phyloP scores from a whole-genome alignment of 768 basidiomycete species.

The Rubroboletus pulcherrimus region DNA sequence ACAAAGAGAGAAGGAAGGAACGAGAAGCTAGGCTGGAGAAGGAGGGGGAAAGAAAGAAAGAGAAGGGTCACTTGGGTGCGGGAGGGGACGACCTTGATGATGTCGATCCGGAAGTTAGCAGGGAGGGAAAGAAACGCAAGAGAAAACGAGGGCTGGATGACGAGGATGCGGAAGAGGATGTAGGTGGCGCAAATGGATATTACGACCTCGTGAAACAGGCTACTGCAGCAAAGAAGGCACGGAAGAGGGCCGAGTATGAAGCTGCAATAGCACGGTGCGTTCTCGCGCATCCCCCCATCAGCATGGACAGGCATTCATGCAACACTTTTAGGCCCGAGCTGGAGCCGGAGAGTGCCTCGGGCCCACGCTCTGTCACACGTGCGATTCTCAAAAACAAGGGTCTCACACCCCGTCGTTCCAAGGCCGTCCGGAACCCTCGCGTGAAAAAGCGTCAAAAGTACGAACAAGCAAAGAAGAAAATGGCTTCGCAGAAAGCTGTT shows the following conservation, averaged over 20 bases:
- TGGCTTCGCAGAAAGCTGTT: conserved; percentile 85
- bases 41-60: conserved; percentile 36
- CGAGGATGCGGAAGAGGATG: conserved; percentile 41
- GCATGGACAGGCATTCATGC: conserved; percentile 4
- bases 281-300: conserved; percentile 5
- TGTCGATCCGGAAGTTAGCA: conserved; percentile 40
- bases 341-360: conserved; percentile 43
- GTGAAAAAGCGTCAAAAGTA: conserved; percentile 94
- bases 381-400: conserved; percentile 94
- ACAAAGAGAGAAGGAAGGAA: conserved; percentile 68
- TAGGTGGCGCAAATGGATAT: conserved; percentile 66
- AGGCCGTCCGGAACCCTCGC: conserved; percentile 91
- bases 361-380: conserved; percentile 85
- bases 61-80: conserved; percentile 35
- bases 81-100: conserved; percentile 70
- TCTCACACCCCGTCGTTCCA: conserved; percentile 84
- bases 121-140: conserved; percentile 35
- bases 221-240: conserved; percentile 66
- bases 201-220: conserved; percentile 84
- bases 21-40: conserved; percentile 52
- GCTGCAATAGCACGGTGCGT: conserved; percentile 56
- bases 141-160: conserved; percentile 37
- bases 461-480: conserved; percentile 92
- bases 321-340: conserved; percentile 26
- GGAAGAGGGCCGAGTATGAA: conserved; percentile 82